phyloP scores from a whole-genome alignment of 2,329 filamentous ascomycete genomes.

The Diaporthe citrichinensis region DNA sequence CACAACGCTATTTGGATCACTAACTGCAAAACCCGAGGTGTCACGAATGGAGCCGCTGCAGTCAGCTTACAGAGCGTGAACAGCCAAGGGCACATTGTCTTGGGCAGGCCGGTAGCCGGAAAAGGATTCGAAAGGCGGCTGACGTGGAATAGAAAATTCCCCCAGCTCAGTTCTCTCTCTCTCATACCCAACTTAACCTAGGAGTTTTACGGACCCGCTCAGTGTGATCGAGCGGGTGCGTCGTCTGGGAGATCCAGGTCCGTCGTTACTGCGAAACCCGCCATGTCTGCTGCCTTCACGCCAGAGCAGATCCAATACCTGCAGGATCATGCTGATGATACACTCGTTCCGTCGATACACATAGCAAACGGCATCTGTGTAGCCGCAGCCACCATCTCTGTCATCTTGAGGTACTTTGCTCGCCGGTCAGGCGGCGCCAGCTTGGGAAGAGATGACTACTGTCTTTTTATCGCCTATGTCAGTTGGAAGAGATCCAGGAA shows the following conservation, averaged over 20 bases:
- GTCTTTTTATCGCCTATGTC: neutral
- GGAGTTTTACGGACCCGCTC: neutral
- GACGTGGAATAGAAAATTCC: neutral
- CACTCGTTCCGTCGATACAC: neutral
- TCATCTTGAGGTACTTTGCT: neutral
- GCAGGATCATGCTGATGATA: neutral
- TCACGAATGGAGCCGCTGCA: neutral
- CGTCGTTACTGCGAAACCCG: neutral
- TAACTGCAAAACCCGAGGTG: neutral
- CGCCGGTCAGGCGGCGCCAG: neutral
- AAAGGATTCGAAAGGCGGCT: neutral
- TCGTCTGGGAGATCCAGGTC: neutral
- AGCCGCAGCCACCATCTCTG: neutral
- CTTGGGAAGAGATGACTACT: constrained; percentile 10
- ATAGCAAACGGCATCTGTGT: neutral
- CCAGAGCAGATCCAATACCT: neutral
- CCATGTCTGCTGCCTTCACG: neutral
- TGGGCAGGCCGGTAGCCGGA: too few species aligned
- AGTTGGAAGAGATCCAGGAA: neutral
- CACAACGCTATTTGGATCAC: neutral
- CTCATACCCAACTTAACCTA: neutral
- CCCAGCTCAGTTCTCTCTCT: neutral
- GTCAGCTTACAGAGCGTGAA: neutral
- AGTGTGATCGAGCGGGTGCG: neutral
- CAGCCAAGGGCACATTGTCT: too few species aligned